A percentile compares a stretch with the other conserved stretches of the same genome.
Evolutionary conservation across 805 yeast genomes (phyloP).

Genomic region (Kuraishia piskuri): DNA sequence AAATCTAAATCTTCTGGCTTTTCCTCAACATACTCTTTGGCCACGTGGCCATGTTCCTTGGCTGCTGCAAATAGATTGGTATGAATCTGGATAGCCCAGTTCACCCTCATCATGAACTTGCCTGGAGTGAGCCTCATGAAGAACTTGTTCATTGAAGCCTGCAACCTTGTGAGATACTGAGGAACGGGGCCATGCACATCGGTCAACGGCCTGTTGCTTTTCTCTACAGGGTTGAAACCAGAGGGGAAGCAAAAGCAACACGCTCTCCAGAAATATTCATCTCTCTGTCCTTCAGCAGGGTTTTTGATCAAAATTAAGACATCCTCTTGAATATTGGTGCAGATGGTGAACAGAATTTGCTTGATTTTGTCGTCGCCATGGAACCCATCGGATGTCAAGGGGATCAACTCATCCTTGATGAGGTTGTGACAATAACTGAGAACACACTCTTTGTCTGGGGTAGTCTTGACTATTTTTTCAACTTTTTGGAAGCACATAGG

Average conservation of each 20-base stretch:
- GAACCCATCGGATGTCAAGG: slow-evolving; percentile 15
- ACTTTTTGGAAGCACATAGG: slow-evolving; percentile 10
- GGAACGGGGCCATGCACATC: slow-evolving; percentile 61
- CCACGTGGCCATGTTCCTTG: slow-evolving; percentile 23
- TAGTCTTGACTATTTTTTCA: background rate
- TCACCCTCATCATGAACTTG: slow-evolving; percentile 46
- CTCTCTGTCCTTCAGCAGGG: slow-evolving; percentile 18
- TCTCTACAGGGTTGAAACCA: slow-evolving; percentile 51
- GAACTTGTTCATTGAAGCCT: slow-evolving; percentile 50
- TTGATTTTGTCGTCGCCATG: slow-evolving; percentile 4
- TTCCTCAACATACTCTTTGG: slow-evolving; percentile 20
- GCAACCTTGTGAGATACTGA: slow-evolving; percentile 41
- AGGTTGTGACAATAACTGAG: slow-evolving; percentile 22
- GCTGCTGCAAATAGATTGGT: slow-evolving; percentile 28
- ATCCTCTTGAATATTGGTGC: slow-evolving; percentile 42
- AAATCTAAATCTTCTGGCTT: slow-evolving; percentile 22
- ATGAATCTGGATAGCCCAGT: slow-evolving; percentile 58
- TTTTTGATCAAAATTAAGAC: slow-evolving; percentile 33
- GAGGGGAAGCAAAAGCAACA: slow-evolving; percentile 53
- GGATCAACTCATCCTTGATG: slow-evolving; percentile 31
- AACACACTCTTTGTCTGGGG: slow-evolving; percentile 14
- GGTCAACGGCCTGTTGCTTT: slow-evolving; percentile 40
- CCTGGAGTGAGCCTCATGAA: slow-evolving; percentile 42
- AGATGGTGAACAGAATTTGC: slow-evolving; percentile 5
- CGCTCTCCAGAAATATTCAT: slow-evolving; percentile 44